Evolutionary conservation across 768 basidiomycete genomes (phyloP), one percentile per base, ranked within the genome.

Genomic region (Mycena amicta): DNA sequence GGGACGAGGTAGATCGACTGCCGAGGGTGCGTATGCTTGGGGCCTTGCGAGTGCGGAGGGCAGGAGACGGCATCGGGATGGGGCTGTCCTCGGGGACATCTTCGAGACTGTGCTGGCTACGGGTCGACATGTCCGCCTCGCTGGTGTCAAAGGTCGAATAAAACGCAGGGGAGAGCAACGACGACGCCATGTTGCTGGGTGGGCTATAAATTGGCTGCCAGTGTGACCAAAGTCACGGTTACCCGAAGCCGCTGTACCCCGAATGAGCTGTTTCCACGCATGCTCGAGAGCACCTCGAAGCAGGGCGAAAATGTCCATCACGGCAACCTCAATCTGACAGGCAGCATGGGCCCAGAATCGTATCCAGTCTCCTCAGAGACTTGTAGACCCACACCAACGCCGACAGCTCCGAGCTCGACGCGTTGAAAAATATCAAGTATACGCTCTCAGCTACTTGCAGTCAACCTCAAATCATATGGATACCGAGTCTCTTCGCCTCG

Each of bases 11-110:
- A 12, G 64, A 25, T 28, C 66, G 59, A 20, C 54, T 53, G 3
- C 65, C 66, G 6, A 77, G 67, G 2, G 75, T 76, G 43, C 75
- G 69, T 31, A 72, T 69, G 40, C 76, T 77, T 2, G 76, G 59
- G 15, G 74, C 57, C 29, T 60, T 65, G 40, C 62, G 64, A 5
- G 61, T 49, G 20, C 65, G 60, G 31, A 66, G 49, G 39, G 57
- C 52, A 1, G 65, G 54, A 1, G 67, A 61, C 6, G 72, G 63
- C 2, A 68, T 66, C 52, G 59, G 52, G 5, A 49, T 49, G 1
- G 62, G 28, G 3, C 60, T 64, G 62, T 75, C 73, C 53, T 75
- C 74, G 22, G 71, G 74, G 3, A 74, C 74, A 58, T 75, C 73
- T 26, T 67, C 68, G 52, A 75, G 66, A 54, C 43, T 23, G 12